phyloP scores from a whole-genome alignment of 208 protist species.

The Zelonia costaricensis region DNA sequence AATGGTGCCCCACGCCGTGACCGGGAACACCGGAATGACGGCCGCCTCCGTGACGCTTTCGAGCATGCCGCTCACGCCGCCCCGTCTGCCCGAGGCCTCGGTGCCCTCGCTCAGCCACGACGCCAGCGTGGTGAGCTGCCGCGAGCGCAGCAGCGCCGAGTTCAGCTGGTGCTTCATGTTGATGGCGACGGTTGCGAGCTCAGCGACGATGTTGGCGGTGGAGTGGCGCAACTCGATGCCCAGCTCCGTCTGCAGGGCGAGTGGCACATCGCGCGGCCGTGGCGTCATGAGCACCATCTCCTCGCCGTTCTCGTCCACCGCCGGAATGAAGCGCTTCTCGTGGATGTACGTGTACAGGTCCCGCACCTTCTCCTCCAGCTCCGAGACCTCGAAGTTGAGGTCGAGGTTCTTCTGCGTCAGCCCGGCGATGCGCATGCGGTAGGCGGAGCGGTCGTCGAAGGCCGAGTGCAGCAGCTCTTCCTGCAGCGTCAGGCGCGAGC shows the following conservation, averaged over 20 bases:
- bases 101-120: constrained; percentile 60
- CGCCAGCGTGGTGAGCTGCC: constrained; percentile 46
- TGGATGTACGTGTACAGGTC: constrained; percentile 71
- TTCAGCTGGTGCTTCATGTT: constrained; percentile 87
- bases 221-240: constrained; percentile 70
- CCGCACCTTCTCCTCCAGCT: constrained; percentile 43
- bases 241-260: constrained; percentile 70
- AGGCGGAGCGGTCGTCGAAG: constrained; percentile 72
- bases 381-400: constrained; percentile 39
- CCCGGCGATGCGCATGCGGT: constrained; percentile 58
- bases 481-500: constrained; percentile 62
- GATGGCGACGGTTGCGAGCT: constrained; percentile 58
- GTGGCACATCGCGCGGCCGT: constrained; percentile 66
- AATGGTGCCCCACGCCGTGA: constrained; percentile 43
- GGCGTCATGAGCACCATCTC: constrained; percentile 48
- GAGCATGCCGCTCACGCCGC: constrained; percentile 37
- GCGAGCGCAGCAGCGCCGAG: constrained; percentile 55
- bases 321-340: constrained; percentile 60
- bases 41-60: constrained; percentile 30
- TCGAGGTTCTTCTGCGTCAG: constrained; percentile 52
- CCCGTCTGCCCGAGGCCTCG: neutral
- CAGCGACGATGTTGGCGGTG: constrained; percentile 57
- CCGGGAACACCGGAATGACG: constrained; percentile 57
- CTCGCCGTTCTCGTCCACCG: constrained; percentile 16
- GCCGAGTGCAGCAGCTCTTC: constrained; percentile 65